Conservation (phyloP, 1,139 yeast genomes). For the Blastobotrys elegans region DNA sequence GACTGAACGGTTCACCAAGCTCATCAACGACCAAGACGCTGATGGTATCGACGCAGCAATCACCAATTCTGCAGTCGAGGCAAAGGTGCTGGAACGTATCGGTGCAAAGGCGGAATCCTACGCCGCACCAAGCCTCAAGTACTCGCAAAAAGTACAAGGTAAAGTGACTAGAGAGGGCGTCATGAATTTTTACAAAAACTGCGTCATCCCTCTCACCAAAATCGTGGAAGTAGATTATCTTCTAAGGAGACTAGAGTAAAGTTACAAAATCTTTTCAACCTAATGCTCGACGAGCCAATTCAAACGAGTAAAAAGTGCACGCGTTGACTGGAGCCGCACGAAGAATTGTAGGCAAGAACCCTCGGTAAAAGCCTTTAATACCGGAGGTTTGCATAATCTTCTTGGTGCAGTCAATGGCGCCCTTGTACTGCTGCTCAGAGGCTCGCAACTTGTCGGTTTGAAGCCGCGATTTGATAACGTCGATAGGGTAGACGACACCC, state of each 20-base stretch:
- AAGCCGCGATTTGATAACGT: constrained; percentile 76
- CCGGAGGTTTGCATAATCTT: constrained; percentile 56
- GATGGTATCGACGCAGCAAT: constrained; percentile 74
- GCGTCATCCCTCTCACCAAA: constrained; percentile 89
- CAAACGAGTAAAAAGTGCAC: constrained; percentile 90
- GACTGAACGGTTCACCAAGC: constrained; percentile 53
- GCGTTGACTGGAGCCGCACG: constrained; percentile 98
- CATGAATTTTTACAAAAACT: constrained; percentile 77
- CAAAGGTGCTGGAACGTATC: constrained; percentile 71
- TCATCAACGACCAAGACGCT: constrained; percentile 62
- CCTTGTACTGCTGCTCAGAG: constrained; percentile 41
- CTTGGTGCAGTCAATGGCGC: constrained; percentile 51
- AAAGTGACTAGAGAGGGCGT: constrained; percentile 78
- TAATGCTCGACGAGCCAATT: constrained; percentile 53
- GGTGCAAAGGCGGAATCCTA: constrained; percentile 76
- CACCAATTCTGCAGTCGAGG: constrained; percentile 84
- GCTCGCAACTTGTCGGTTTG: constrained; percentile 73
- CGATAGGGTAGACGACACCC: constrained; percentile 77
- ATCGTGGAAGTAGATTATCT: constrained; percentile 91
- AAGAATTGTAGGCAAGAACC: constrained; percentile 81
- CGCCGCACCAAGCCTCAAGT: constrained; percentile 80
- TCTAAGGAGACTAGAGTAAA: constrained; percentile 70
- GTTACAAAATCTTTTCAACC: constrained; percentile 17
- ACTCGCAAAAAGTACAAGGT: constrained; percentile 63
- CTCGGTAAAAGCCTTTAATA: constrained; percentile 72